Conservation (phyloP, 2,329 filamentous ascomycete species). For the Phaeosphaeria sp. region DNA sequence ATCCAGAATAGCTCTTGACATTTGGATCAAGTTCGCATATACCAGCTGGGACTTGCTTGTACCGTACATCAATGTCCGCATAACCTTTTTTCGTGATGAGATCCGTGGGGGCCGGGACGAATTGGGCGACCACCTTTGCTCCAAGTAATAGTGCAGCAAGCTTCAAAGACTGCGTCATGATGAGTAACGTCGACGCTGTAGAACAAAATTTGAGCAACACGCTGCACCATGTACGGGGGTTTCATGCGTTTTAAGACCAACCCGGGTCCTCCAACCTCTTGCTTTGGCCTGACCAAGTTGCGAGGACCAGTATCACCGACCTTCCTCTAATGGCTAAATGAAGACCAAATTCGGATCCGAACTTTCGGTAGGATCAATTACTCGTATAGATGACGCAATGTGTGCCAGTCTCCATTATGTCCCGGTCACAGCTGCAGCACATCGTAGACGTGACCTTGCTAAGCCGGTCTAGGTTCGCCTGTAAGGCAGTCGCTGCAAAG, state of each 20-base stretch:
- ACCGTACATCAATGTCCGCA: slow-evolving; percentile 61
- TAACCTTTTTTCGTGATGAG: slow-evolving; percentile 53
- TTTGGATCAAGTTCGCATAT: slow-evolving; percentile 64
- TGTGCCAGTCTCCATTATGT: background rate
- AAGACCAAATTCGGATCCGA: background rate
- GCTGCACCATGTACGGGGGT: background rate
- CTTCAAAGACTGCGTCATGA: slow-evolving; percentile 18
- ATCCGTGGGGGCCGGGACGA: slow-evolving; percentile 54
- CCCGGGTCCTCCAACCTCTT: background rate
- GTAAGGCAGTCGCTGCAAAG: background rate
- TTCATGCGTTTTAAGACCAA: background rate
- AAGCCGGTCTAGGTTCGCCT: background rate
- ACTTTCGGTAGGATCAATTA: slow-evolving; percentile 1
- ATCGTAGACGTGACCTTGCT: background rate
- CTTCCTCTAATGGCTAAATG: slow-evolving; percentile 22
- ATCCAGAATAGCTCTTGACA: slow-evolving; percentile 64
- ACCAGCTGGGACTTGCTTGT: slow-evolving; percentile 61
- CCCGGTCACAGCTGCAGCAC: background rate
- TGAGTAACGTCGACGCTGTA: background rate
- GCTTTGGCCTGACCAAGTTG: background rate
- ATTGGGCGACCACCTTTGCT: slow-evolving; percentile 44
- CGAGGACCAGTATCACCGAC: slow-evolving; percentile 12
- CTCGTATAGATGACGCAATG: slow-evolving; percentile 12
- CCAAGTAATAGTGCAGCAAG: slow-evolving; percentile 25
- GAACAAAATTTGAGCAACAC: too few relatives aligned